These are phyloP conservation scores for Heracleum sosnowskyi DNA, from an alignment of 129 eudicot species.

Conservation along the genomic window DNA sequence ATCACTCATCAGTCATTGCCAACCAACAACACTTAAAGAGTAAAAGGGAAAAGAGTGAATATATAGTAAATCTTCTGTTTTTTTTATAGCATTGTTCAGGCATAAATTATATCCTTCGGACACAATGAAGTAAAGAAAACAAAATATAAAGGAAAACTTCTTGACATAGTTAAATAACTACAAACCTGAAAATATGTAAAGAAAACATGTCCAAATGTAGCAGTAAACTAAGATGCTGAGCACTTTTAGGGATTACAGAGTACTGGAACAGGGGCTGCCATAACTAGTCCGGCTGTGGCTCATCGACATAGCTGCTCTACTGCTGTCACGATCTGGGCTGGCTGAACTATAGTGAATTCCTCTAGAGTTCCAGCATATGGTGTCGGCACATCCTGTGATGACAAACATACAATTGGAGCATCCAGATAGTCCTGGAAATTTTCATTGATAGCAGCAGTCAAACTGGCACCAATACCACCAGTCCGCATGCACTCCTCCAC, in stretches of 20 bases:
- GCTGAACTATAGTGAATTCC: conserved; percentile 86
- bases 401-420: conserved; percentile 82
- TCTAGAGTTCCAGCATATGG: conserved; percentile 86
- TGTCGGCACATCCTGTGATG: conserved; percentile 95
- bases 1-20: neutral
- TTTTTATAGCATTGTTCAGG: neutral
- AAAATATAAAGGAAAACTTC: neutral
- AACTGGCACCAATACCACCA: conserved; percentile 93
- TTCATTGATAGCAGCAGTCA: conserved; percentile 82
- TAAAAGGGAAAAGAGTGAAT: neutral
- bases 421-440: conserved; percentile 84
- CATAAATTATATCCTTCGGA: neutral
- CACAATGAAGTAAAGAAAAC: neutral
- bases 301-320: conserved; percentile 87
- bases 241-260: conserved; percentile 16
- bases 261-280: conserved; percentile 7
- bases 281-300: conserved; percentile 1
- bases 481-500: conserved; percentile 98
- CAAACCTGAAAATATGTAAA: conserved; percentile 8
- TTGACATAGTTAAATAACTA: neutral
- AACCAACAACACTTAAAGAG: neutral
- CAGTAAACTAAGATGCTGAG: neutral
- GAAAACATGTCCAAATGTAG: neutral
- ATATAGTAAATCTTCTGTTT: neutral
- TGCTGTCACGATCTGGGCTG: conserved; percentile 85